phyloP scores from a whole-genome alignment of 176 grass and related monocot genomes.

The Carex kokanica region DNA sequence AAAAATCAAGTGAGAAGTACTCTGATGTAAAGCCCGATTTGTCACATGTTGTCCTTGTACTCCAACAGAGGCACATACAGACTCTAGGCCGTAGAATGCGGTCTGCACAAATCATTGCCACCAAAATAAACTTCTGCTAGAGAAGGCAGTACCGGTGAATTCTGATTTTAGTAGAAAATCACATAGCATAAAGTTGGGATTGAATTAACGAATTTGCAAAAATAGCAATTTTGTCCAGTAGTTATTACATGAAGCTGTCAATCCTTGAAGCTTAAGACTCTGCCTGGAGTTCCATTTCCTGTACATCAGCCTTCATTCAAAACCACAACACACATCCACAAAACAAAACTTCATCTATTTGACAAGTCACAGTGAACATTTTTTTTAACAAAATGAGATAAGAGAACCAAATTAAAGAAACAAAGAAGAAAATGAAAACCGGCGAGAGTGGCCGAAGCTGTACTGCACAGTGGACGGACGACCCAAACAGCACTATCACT shows the following conservation, averaged over 20 bases:
- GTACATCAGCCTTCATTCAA: too few species aligned
- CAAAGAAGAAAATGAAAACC: neutral
- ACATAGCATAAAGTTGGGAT: neutral
- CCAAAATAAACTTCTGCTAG: neutral
- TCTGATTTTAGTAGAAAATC: neutral
- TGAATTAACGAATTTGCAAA: too few species aligned
- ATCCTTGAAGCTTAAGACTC: too few species aligned
- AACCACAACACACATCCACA: too few species aligned
- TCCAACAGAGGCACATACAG: slow-evolving; percentile 11
- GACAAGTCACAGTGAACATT: too few species aligned
- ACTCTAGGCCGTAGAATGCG: neutral
- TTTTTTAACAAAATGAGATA: too few species aligned
- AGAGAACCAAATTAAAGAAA: too few species aligned
- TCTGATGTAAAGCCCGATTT: neutral
- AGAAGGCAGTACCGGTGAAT: slow-evolving; percentile 26
- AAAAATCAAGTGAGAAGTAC: neutral
- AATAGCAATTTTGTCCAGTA: too few species aligned
- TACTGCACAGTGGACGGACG: neutral
- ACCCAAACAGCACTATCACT: slow-evolving; percentile 11
- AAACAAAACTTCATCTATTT: too few species aligned
- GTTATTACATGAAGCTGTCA: too few species aligned
- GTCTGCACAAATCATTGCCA: slow-evolving; percentile 16
- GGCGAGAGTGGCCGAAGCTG: neutral
- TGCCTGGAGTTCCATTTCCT: too few species aligned
- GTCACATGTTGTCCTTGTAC: slow-evolving; percentile 25